A percentile compares a stretch with the other conserved stretches of the same genome.
Evolutionary conservation across 495 filamentous ascomycete genomes (phyloP).

Genomic region (Tuber umbilicatum): DNA sequence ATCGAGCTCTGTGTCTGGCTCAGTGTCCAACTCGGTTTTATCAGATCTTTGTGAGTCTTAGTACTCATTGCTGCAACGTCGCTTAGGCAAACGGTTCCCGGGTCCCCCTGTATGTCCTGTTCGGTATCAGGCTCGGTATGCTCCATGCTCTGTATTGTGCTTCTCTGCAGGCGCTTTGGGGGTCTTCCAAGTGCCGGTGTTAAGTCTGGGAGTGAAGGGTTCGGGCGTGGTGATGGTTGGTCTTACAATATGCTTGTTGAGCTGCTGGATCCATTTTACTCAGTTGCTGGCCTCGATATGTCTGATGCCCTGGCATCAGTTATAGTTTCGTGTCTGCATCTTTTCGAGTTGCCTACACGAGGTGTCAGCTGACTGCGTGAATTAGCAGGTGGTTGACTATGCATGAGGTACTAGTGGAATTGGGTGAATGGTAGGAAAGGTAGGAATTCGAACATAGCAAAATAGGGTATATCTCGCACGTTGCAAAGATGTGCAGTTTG

Average conservation of each 20-base stretch:
- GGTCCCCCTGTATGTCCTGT: rapidly evolving
- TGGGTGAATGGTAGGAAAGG: no score
- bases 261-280: background rate
- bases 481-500: no score
- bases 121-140: background rate
- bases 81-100: background rate
- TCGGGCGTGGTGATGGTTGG: rapidly evolving
- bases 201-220: background rate
- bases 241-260: background rate
- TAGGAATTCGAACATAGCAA: no score
- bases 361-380: no score
- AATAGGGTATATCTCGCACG: no score
- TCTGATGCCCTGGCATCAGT: no score
- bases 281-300: background rate
- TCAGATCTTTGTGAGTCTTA: background rate
- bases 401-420: no score
- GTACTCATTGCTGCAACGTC: background rate
- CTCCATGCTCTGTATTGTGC: background rate
- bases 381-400: no score
- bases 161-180: background rate
- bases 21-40: no score
- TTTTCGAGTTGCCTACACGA: no score
- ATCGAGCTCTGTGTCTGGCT: no score
- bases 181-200: background rate
- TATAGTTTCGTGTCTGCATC: no score